Base-by-base conservation (phyloP, 192 early-diverging fungal genomes). In the Rhizophagus clarus region DNA sequence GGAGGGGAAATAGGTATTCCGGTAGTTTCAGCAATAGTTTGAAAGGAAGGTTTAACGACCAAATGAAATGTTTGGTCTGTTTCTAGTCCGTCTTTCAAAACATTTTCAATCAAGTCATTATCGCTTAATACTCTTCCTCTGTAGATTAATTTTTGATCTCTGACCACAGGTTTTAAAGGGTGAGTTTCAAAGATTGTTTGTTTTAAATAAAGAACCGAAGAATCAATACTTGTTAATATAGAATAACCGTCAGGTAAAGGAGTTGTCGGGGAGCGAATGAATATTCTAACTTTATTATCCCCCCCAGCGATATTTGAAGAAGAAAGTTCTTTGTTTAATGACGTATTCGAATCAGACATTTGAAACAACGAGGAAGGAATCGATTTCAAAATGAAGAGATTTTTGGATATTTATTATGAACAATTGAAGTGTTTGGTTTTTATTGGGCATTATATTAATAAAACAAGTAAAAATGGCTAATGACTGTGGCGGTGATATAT, bases 21-120 rank as follows among this genome's bases (percentile, higher is more conserved):
- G 9, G 40, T 72, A 29, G 71, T 72, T 49, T 72, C 71, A 0
- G 71, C 42, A 26, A 47, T 47, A n/a, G 71, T 4, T 28, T 77
- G 56, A 15, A 77, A 66, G 6, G 75, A 67, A 14, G 77, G 68
- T 70, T 79, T 79, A 37, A 79, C 68, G n/a, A 79, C 77, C 26
- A 79, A 79, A 79, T 79, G 77, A 71, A 79, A 79, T 10, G 56
- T 79, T 61, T 79, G 77, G 32, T 68, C 77, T 5, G 67, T 79
- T 56, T 42, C 28, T 12, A 79, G 12, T 17, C 49, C 77, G 26
- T 70, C 68, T 60, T 29, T 31, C 49, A 79, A 79, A 28, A 79
- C 20, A 47, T 71, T 61, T 17, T 60, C 29, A 60, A 79, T 51
- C 2, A 42, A 22, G 26, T 79, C 77, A n/a, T 67, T 60, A 60